Base-by-base conservation (phyloP, 495 filamentous ascomycete species). In the Xylaria acuta region DNA sequence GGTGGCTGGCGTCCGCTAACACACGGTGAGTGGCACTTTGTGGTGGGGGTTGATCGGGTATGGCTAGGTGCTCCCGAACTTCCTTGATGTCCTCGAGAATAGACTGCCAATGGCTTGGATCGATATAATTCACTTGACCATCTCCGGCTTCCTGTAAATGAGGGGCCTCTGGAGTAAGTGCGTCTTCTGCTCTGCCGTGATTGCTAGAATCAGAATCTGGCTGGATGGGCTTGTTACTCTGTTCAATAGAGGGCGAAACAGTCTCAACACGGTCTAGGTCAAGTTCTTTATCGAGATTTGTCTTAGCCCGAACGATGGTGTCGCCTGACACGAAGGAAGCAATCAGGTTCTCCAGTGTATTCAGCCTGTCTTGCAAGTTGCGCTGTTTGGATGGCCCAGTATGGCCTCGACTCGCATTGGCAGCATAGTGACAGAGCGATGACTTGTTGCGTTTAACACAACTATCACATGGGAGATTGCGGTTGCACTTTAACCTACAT, bases 21-120 rank as follows among this genome's bases (percentile, higher is more conserved):
- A 56, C 53, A 2, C 53, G 43, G 27, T 34, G n/a, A n/a, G n/a
- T n/a, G n/a, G n/a, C 64, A 38, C 18, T 38, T 16, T 34, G 41
- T 36, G 16, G 14, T 25, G 5, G 14, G 30, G 30, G 9, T 18
- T 36, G 16, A 38, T 53, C 27, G 1, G 60, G 36, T 8, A 38
- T 22, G 54, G 63, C 38, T 34, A 71, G 38, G 64, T 65, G 67
- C 53, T 71, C 73, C 34, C 74, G 73, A 58, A 78, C 63, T 32
- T 73, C 72, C 60, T 76, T 79, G 22, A 74, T 74, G n/a, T 74
- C 73, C 34, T 85, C 79, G 22, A 84, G 72, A 34, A 86, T 83
- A 5, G 83, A 78, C 36, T 80, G 75, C 82, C 82, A 84, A 60
- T 86, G 80, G 43, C 79, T 81, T 11, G 78, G 75, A 16, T 79